Conservation (phyloP, 1,139 yeast genomes). For the Debaryomyces fabryi region DNA sequence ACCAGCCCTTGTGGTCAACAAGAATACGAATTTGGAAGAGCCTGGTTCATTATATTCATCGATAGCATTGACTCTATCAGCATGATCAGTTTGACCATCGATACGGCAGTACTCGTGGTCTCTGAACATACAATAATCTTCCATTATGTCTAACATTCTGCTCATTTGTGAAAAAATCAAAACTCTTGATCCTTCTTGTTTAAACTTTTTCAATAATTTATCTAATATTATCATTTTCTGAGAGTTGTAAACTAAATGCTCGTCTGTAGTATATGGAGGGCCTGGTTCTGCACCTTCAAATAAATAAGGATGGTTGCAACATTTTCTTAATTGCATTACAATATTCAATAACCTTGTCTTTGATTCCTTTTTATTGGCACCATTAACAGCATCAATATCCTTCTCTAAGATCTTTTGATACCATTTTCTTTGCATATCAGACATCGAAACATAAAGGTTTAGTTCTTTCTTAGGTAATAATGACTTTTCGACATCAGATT, state of each 20-base stretch:
- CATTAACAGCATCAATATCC: constrained; percentile 83
- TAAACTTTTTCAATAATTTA: constrained; percentile 61
- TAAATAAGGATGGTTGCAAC: constrained; percentile 81
- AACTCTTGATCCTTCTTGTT: constrained; percentile 72
- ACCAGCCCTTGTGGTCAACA: constrained; percentile 82
- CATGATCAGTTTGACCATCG: constrained; percentile 81
- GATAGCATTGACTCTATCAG: constrained; percentile 72
- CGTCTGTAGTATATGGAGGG: constrained; percentile 83
- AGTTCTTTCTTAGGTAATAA: constrained; percentile 73
- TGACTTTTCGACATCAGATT: constrained; percentile 78
- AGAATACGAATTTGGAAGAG: constrained; percentile 67
- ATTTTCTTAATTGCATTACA: constrained; percentile 82
- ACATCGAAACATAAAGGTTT: constrained; percentile 72
- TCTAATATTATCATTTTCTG: constrained; percentile 75
- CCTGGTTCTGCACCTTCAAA: constrained; percentile 91
- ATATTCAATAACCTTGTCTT: constrained; percentile 75
- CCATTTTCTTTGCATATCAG: constrained; percentile 77
- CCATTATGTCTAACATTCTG: constrained; percentile 74
- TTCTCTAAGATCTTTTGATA: constrained; percentile 74
- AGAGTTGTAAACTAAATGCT: constrained; percentile 72
- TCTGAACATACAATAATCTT: constrained; percentile 74
- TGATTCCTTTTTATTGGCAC: constrained; percentile 72
- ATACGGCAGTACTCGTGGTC: constrained; percentile 72
- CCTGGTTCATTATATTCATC: constrained; percentile 76
- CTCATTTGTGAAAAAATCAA: constrained; percentile 83